Percentiles rank a stretch among this genome's conserved stretches.
phyloP scores from a whole-genome alignment of 352 stramenopile genomes.

The Phytophthora tubulina region DNA sequence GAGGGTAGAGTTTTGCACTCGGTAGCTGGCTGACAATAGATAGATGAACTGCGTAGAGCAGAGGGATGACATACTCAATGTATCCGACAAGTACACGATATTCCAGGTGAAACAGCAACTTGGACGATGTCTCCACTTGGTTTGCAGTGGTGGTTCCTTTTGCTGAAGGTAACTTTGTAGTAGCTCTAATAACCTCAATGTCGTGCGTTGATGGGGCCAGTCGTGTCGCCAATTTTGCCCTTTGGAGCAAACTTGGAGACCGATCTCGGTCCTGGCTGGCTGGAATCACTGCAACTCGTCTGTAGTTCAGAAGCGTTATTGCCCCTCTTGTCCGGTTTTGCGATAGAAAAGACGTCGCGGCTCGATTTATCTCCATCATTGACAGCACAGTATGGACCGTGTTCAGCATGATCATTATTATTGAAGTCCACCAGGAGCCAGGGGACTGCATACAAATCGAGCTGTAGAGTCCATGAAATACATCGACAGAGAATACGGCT shows the following conservation, averaged over 20 bases:
- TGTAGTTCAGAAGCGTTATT: too few relatives aligned
- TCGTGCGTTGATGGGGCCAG: too few relatives aligned
- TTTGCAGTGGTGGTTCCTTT: neutral
- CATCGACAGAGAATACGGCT: conserved; percentile 26
- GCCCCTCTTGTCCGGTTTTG: too few relatives aligned
- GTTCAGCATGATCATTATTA: too few relatives aligned
- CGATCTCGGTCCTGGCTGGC: too few relatives aligned
- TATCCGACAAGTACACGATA: neutral
- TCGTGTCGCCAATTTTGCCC: too few relatives aligned
- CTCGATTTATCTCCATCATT: conserved; percentile 5
- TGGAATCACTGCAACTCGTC: too few relatives aligned
- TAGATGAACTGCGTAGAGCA: conserved; percentile 30
- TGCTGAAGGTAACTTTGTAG: neutral
- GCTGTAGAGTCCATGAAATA: conserved; percentile 24
- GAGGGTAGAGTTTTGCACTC: conserved; percentile 38
- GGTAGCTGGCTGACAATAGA: conserved; percentile 28
- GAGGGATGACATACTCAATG: conserved; percentile 17
- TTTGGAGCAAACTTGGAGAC: too few relatives aligned
- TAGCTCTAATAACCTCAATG: too few relatives aligned
- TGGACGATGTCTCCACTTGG: neutral
- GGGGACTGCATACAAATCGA: conserved; percentile 19
- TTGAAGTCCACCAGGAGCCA: conserved; percentile 9
- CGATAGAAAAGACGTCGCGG: neutral
- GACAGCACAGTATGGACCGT: neutral
- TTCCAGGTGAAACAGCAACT: neutral